A percentile compares a stretch with the other conserved stretches of the same genome.
Conservation (phyloP, 2,329 filamentous ascomycete species). For the Colletotrichum sp. region DNA sequence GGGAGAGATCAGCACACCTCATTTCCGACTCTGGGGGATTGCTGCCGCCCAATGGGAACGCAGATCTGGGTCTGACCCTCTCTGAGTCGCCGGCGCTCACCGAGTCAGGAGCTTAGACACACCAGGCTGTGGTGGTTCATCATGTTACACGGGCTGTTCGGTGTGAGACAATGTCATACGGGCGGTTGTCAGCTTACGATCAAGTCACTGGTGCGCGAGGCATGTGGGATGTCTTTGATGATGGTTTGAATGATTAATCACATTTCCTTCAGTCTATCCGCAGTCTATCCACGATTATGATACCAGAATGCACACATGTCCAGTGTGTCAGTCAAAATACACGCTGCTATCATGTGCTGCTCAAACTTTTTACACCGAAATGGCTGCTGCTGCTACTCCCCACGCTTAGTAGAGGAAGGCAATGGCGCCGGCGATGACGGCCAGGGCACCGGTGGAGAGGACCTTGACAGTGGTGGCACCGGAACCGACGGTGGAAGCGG, state of each 20-base stretch:
- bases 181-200: neutral
- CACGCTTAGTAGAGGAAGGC: constrained; percentile 23
- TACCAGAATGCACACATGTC: constrained; percentile 15
- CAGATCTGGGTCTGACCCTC: neutral
- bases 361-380: neutral
- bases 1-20: constrained; percentile 15
- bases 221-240: neutral
- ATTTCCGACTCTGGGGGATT: constrained; percentile 11
- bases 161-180: neutral
- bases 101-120: neutral
- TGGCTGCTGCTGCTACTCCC: neutral
- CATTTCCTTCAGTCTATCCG: constrained; percentile 20
- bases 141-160: neutral
- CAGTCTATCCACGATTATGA: constrained; percentile 21
- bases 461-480: constrained; percentile 7
- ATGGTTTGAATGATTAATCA: constrained; percentile 9
- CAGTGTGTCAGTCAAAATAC: constrained; percentile 12
- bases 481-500: neutral
- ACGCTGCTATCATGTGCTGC: constrained; percentile 4
- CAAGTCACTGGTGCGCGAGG: neutral
- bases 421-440: constrained; percentile 19
- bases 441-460: constrained; percentile 22
- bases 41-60: neutral
- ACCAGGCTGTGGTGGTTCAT: neutral
- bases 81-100: neutral